phyloP scores from a whole-genome alignment of 805 yeast genomes.

The Wickerhamomyces xylosicus region DNA sequence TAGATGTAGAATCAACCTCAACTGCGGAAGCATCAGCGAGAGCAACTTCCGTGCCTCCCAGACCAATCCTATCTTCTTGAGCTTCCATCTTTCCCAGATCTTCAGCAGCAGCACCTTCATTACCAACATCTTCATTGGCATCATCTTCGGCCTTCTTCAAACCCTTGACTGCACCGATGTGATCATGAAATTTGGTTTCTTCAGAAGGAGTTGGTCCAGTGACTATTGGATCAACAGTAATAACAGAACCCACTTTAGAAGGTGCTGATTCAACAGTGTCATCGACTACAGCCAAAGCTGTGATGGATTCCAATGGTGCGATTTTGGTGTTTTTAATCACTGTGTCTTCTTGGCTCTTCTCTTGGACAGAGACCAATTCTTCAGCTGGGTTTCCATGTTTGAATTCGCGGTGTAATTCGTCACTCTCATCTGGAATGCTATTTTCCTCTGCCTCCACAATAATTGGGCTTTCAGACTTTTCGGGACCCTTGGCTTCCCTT shows the following conservation, averaged over 20 bases:
- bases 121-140: constrained; percentile 2
- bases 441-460: neutral
- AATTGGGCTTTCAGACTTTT: constrained; percentile 3
- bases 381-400: neutral
- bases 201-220: neutral
- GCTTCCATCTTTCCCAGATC: neutral
- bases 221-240: neutral
- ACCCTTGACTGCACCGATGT: neutral
- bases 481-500: constrained; percentile 7
- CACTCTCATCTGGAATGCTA: neutral
- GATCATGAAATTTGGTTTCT: neutral
- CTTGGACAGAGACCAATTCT: no score
- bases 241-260: neutral
- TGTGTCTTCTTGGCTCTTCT: neutral
- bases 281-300: neutral
- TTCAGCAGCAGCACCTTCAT: neutral
- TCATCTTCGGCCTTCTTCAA: neutral
- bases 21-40: neutral
- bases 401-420: neutral
- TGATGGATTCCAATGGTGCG: neutral
- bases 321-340: neutral
- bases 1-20: constrained; percentile 1
- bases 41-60: constrained; percentile 1
- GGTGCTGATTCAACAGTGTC: neutral
- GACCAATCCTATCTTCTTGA: neutral